Evolutionary conservation across 768 basidiomycete genomes (phyloP).

Genomic region (Tricholoma saponaceum): DNA sequence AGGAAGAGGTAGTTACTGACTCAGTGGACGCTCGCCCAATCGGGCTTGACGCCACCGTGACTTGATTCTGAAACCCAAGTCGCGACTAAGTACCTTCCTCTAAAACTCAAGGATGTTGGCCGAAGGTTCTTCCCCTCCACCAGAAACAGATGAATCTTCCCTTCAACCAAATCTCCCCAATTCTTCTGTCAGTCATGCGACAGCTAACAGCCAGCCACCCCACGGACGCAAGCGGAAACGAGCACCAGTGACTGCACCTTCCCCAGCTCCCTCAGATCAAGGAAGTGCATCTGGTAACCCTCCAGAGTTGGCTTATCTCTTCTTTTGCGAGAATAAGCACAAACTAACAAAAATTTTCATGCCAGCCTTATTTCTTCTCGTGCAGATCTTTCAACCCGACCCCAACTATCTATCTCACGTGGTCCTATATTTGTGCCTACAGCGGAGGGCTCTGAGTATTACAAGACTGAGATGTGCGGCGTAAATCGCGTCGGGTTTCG

Average conservation of each 20-base stretch:
- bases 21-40: neutral
- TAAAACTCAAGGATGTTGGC: conserved; percentile 28
- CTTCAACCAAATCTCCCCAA: conserved; percentile 3
- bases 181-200: neutral
- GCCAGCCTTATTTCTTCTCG: conserved; percentile 55
- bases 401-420: conserved; percentile 70
- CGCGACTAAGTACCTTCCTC: no score
- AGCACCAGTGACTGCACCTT: conserved; percentile 40
- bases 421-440: conserved; percentile 65
- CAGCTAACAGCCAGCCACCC: conserved; percentile 17
- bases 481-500: conserved; percentile 77
- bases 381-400: conserved; percentile 65
- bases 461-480: conserved; percentile 66
- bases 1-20: neutral
- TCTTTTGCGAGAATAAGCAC: conserved; percentile 4
- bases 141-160: conserved; percentile 16
- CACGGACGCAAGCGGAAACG: conserved; percentile 56
- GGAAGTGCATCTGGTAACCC: conserved; percentile 30
- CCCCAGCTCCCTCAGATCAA: conserved; percentile 58
- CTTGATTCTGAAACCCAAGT: neutral
- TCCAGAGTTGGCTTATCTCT: conserved; percentile 29
- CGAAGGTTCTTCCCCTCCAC: conserved; percentile 30
- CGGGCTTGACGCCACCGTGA: neutral
- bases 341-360: neutral
- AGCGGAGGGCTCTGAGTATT: conserved; percentile 52